Percentiles rank a stretch among this genome's conserved stretches.
Conservation (phyloP, 2,329 filamentous ascomycete genomes). For the Saccharata proteae region DNA sequence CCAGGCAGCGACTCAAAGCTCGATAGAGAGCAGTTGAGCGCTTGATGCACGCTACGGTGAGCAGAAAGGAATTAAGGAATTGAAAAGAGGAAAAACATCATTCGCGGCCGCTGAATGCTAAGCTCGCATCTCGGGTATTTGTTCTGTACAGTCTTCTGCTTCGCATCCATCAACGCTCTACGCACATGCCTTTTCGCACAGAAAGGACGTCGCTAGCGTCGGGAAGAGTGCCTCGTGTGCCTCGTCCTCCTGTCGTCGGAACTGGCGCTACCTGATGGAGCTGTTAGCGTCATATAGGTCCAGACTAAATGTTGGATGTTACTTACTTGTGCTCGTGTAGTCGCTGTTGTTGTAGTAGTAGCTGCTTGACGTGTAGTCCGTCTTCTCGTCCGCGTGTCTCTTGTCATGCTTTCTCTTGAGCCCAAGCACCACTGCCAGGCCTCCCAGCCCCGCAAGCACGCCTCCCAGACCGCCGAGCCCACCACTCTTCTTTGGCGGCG, state of each 20-base stretch:
- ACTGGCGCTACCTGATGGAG: constrained; percentile 29
- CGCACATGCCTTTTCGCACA: no score
- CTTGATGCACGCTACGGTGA: no score
- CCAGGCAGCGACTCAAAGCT: no score
- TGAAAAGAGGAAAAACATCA: no score
- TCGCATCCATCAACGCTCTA: no score
- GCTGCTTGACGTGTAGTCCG: constrained; percentile 23
- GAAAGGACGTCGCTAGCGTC: constrained; percentile 14
- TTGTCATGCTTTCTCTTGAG: constrained; percentile 31
- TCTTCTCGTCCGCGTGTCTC: constrained; percentile 31
- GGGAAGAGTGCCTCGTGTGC: constrained; percentile 24
- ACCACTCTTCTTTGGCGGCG: constrained; percentile 22
- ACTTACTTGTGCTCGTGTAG: constrained; percentile 37
- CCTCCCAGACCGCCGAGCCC: constrained; percentile 24
- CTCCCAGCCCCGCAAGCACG: constrained; percentile 31
- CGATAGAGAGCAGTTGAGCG: no score
- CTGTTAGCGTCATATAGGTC: constrained; percentile 13
- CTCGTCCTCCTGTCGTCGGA: constrained; percentile 30
- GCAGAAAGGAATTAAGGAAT: no score
- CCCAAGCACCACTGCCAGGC: constrained; percentile 31
- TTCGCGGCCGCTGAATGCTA: no score
- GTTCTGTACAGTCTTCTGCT: no score
- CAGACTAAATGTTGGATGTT: not conserved
- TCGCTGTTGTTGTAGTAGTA: constrained; percentile 32
- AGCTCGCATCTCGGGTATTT: no score